Base-by-base conservation (phyloP, 345 rosid species). In the Eucalyptus curtisii region DNA sequence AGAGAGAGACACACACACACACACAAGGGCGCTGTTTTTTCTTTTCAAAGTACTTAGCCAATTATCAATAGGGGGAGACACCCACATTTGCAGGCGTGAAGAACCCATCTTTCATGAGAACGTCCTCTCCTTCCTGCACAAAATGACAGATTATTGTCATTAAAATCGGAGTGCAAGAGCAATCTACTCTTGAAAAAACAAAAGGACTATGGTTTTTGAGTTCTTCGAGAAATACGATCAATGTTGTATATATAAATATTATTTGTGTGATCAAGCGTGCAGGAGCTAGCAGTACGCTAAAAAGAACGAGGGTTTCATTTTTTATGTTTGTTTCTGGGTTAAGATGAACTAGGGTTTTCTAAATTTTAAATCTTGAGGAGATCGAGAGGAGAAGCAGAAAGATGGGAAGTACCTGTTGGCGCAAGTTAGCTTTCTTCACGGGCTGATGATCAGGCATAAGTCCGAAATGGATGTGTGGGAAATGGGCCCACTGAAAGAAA, bases 381-480 rank as follows among this genome's bases (percentile, higher is more conserved):
- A 33, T 59, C 10, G 8, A 68, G 6, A 76, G 20, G 42, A 44
- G 25, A 85, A 31, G 64, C n/a, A 42, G 68, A 86, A 89, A 86
- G 30, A 90, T 76, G 88, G 88, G 17, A 90, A 80, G 88, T 94
- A 95, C 98, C 97, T 94, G 98, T 90, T 94, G 98, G 93, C 94
- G 95, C 90, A 93, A 86, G 93, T 91, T 95, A 64, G 98, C 66
- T 89, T 95, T 98, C 98, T 94, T 97, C 98, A 95, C 95, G 96
- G 98, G 96, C 91, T 95, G 98, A 92, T 95, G 96, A 92, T 99
- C 90, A 89, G 90, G 98, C 96, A 94, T 93, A 66, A 97, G 98
- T 89, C 99, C 99, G 94, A 95, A 97, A 91, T 97, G 99, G 90
- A 97, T 98, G 94, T 96, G 97, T 2, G 99, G 99, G 90, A 97